These are phyloP conservation scores for Chrysoporthe puriensis DNA, from an alignment of 2,329 filamentous ascomycete species.

Conservation along the genomic window DNA sequence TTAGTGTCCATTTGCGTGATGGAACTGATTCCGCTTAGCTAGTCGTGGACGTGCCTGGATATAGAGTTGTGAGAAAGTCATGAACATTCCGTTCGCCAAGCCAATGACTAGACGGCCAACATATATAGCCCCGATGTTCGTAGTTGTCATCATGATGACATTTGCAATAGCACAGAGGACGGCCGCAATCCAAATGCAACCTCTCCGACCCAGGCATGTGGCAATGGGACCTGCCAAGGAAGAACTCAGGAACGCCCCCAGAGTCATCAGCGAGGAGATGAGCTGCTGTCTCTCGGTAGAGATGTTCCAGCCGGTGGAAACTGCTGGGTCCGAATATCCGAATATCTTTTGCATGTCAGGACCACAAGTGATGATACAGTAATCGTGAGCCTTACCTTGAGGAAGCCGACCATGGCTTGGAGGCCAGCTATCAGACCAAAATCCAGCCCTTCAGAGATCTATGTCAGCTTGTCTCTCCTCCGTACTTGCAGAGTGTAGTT, in stretches of 20 bases:
- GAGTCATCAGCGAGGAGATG: slow-evolving; percentile 52
- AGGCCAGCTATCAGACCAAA: slow-evolving; percentile 55
- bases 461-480: background rate
- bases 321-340: slow-evolving; percentile 41
- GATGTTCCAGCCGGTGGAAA: slow-evolving; percentile 49
- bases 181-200: slow-evolving; percentile 50
- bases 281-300: slow-evolving; percentile 48
- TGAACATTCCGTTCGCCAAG: slow-evolving; percentile 59
- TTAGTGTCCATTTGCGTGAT: background rate
- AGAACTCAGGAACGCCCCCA: slow-evolving; percentile 51
- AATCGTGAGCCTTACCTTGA: slow-evolving; percentile 39
- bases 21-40: no score
- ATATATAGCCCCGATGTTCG: slow-evolving; percentile 56
- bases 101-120: slow-evolving; percentile 59
- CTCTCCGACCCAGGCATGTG: slow-evolving; percentile 38
- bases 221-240: slow-evolving; percentile 46
- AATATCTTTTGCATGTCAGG: slow-evolving; percentile 37
- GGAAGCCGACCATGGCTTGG: slow-evolving; percentile 55
- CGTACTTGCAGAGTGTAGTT: background rate
- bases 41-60: slow-evolving; percentile 33
- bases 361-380: background rate
- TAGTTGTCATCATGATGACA: slow-evolving; percentile 61
- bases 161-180: slow-evolving; percentile 55
- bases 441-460: slow-evolving; percentile 35
- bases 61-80: slow-evolving; percentile 52